phyloP scores from a whole-genome alignment of 768 basidiomycete genomes.

The Lactarius hatsudake region DNA sequence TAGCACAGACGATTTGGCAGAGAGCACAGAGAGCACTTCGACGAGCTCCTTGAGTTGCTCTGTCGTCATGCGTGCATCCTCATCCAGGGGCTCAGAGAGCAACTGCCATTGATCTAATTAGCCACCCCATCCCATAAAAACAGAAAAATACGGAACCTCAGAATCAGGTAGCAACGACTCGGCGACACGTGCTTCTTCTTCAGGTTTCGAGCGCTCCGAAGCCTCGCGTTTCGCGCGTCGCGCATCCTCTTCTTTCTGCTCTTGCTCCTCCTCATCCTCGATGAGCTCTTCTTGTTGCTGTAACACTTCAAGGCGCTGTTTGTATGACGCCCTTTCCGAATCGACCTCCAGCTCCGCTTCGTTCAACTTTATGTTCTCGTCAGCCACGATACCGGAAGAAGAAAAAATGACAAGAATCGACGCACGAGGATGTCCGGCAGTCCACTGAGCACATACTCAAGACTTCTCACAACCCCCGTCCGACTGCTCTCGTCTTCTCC shows the following conservation, averaged over 20 bases:
- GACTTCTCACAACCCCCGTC: slow-evolving; percentile 69
- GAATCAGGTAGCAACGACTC: slow-evolving; percentile 84
- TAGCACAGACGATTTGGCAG: slow-evolving; percentile 90
- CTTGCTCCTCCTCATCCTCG: slow-evolving; percentile 98
- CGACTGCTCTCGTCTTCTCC: slow-evolving; percentile 81
- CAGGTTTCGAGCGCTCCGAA: slow-evolving; percentile 54
- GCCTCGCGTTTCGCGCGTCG: slow-evolving; percentile 80
- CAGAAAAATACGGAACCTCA: slow-evolving; percentile 45
- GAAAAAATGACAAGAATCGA: not conserved
- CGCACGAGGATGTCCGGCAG: slow-evolving; percentile 91
- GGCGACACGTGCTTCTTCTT: slow-evolving; percentile 72
- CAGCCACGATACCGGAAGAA: not conserved
- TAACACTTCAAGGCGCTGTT: slow-evolving; percentile 96
- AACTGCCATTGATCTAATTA: slow-evolving; percentile 42
- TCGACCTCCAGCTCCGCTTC: slow-evolving; percentile 97
- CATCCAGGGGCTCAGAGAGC: slow-evolving; percentile 54
- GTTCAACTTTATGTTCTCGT: slow-evolving; percentile 61
- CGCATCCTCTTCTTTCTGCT: slow-evolving; percentile 92
- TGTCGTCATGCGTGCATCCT: slow-evolving; percentile 91
- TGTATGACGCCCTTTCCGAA: slow-evolving; percentile 90
- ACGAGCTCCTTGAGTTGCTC: slow-evolving; percentile 94
- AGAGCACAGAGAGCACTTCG: slow-evolving; percentile 86
- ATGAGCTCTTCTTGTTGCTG: slow-evolving; percentile 99
- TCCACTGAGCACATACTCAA: slow-evolving; percentile 89
- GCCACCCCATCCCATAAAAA: not conserved